Conservation (phyloP, 2,329 filamentous ascomycete genomes). For the Aureobasidium sp. region DNA sequence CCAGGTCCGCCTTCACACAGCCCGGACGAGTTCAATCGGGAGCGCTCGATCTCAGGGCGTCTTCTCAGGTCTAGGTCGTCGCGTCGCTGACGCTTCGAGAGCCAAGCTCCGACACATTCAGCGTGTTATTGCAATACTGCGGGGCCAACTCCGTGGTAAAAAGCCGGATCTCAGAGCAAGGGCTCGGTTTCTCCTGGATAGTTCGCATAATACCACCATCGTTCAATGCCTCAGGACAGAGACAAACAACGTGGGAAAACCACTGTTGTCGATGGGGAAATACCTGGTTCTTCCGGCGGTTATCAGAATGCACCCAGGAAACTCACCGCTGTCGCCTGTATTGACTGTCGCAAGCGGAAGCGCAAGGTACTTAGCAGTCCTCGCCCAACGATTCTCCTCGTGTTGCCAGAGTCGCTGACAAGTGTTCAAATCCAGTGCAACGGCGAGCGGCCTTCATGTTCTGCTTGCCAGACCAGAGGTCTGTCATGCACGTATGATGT, state of each 20-base stretch:
- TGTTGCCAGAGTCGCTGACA: not conserved
- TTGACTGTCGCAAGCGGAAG: conserved; percentile 10
- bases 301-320: not conserved
- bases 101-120: conserved; percentile 1
- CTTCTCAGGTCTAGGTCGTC: not conserved
- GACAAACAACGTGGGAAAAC: conserved; percentile 7
- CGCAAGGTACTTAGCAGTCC: conserved; percentile 2
- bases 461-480: conserved; percentile 1
- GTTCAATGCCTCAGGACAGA: conserved; percentile 12
- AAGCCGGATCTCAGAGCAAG: not conserved
- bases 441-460: conserved; percentile 8
- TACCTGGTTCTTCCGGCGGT: not conserved
- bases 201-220: not conserved
- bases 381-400: not conserved
- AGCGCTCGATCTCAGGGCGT: not conserved
- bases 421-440: conserved; percentile 1
- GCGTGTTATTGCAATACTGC: not conserved
- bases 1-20: not conserved
- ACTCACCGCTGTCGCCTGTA: conserved; percentile 11
- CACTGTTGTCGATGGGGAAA: not conserved
- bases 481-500: conserved; percentile 10
- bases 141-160: conserved; percentile 13
- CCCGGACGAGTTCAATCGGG: not conserved
- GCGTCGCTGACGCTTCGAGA: conserved; percentile 2
- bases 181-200: conserved; percentile 4